Evolutionary conservation across 2,329 filamentous ascomycete genomes (phyloP), one percentile per base, ranked within the genome.

Genomic region (Fusarium falciforme): DNA sequence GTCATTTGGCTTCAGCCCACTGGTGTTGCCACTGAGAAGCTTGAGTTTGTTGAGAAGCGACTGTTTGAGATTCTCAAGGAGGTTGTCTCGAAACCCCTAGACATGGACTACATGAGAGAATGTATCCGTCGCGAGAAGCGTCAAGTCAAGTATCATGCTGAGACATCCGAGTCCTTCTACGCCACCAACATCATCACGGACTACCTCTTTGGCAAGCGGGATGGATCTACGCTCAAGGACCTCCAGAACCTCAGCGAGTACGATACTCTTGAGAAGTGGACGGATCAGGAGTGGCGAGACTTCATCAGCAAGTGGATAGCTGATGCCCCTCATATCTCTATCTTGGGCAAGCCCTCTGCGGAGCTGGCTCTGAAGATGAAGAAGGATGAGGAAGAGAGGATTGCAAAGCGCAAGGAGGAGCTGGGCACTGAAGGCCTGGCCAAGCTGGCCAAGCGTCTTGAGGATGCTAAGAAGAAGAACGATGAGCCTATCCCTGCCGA

Each of bases 61-160:
- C 90, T 99, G 55, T 93, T 97, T 71, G 91, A 95, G 66, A 87
- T 99, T 11, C 88, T 99, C 31, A 91, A 92, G 70, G 93, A 97
- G 61, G 93, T 96, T 14, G 92, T 93, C 33, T 89, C 89, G 0
- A 94, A 94, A 72, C 92, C 94, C 3, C 85, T 99, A 4, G 94
- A 99, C 76, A 94, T 98, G 93, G 87, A 88, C 2, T 99, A 99
- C 80, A 89, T 99, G 85, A 89, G 90, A 55, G 95, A 98, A 75
- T 98, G 95, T 81, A 91, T 99, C 58, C 90, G 90, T 76, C 90
- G 95, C 65, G 94, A 96, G 81, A 90, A 91, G 72, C 90, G 95
- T 55, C 93, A 95, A 78, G 89, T 94, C 78, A 95, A 95, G 80
- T 96, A 94, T 75, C 90, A 93, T 49, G 93, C 94, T 0, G 96